Evolutionary conservation across 345 rosid species (phyloP), one percentile per base, ranked within the genome.

Genomic region (Camelina neglecta): DNA sequence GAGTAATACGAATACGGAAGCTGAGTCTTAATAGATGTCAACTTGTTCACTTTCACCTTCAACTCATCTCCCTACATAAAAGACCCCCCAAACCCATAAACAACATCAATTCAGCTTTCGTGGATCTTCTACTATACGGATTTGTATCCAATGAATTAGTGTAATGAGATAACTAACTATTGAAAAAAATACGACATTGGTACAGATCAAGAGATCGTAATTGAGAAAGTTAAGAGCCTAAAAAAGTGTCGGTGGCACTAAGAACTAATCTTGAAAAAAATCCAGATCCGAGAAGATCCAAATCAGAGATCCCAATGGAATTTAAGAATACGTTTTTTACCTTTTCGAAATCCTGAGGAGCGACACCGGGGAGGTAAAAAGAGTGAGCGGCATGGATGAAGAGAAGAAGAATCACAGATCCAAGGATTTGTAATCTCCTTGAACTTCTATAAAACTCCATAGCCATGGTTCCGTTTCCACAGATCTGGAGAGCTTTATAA

Each of bases 311-410:
- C 75, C 6, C 33, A 49, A 24, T 15, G 12, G 12, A 0, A 60
- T 35, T 35, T n/a, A 29, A 1, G 31, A 29, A 29, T 29, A 29
- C 4, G 31, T 21, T 31, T n/a, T 2, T 2, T 10, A 90, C 98
- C 97, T 85, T 89, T 24, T 77, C 73, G 87, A 93, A 90, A 83
- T 93, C 97, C 81, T 86, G 83, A 64, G 98, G 98, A 41, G 96
- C 97, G 69, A 93, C 98, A 70, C 98, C 98, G 2, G 98, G 98
- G 64, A 93, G 98, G 85, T 93, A 93, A 86, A 93, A 93, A 80
- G 85, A 86, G 80, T 81, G 77, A 21, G 75, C 83, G 69, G 79
- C 79, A 60, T 86, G 90, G 84, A 88, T 72, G 55, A 86, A 84
- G 44, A 81, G 63, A 8, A 85, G 80, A 72, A 78, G 20, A 66